Base-by-base conservation (phyloP, 306 rosid genomes). In the Rubus idaeus region DNA sequence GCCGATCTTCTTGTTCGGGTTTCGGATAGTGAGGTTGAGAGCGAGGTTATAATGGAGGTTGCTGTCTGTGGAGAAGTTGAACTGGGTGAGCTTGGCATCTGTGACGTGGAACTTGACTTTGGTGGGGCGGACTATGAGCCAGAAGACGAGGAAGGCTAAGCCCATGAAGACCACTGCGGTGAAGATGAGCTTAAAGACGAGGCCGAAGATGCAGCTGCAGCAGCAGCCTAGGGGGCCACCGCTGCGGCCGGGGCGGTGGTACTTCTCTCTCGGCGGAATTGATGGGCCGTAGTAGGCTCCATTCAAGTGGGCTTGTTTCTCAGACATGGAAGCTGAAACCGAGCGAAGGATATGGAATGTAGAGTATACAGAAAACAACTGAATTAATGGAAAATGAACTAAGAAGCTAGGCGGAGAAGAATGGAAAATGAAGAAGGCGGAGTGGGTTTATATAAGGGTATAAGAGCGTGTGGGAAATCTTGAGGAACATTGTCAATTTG, bases 251-350 rank as follows among this genome's bases (percentile, higher is more conserved):
- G 72, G 84, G 10, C 88, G 88, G 80, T 78, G 77, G 85, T 82
- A 63, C 72, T 85, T 74, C 71, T 30, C 52, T 52, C 0, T 81
- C 56, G 95, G 91, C 0, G 98, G 98, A 64, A 91, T 66, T 1
- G 98, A 70, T 1, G 98, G 97, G 44, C 97, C 98, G 82, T 93
- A 88, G 78, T 86, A 91, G 44, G 98, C 91, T 26, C 97, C 98
- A 84, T 93, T 93, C 49, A 93, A 65, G 0, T 87, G 80, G 11
- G 84, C 16, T 46, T 73, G 83, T 7, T 87, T 86, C 53, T 81
- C 81, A 1, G 92, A 80, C 93, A 91, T 63, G 21, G 45, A 35
- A 37, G 4, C 21, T 13, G 45, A 63, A 63, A 37, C 8, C 10
- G 39, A 58, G 30, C 8, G 17, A 58, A 11, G 21, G 41, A 12